phyloP scores from a whole-genome alignment of 73 alveolate species.

The Stentor coeruleus region DNA sequence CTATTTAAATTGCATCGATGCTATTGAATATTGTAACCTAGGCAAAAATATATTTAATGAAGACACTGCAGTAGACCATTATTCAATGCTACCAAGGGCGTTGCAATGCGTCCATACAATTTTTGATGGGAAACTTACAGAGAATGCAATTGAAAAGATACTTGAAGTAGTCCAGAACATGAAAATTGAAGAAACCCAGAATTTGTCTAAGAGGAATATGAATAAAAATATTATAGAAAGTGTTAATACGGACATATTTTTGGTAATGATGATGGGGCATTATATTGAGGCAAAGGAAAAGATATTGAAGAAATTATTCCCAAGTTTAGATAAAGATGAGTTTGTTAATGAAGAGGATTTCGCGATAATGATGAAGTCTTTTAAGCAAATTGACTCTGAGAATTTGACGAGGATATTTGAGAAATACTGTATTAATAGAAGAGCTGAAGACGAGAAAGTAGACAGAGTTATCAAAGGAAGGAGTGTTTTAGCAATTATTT shows the following conservation, averaged over 20 bases:
- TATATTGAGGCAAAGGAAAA: background rate
- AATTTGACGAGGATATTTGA: background rate
- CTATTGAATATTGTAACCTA: background rate
- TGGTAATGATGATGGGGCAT: background rate
- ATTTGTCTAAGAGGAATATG: background rate
- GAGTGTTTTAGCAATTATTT: background rate
- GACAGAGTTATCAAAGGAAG: background rate
- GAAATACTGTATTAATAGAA: background rate
- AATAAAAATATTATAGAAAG: background rate
- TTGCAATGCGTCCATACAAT: background rate
- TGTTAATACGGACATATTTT: background rate
- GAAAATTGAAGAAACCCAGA: background rate
- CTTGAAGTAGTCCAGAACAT: background rate
- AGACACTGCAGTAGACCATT: background rate
- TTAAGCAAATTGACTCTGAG: background rate
- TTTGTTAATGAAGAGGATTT: background rate
- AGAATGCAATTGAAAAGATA: background rate
- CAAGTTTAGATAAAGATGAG: background rate
- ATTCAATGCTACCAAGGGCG: background rate
- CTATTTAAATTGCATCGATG: background rate
- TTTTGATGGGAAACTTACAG: background rate
- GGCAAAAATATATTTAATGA: background rate
- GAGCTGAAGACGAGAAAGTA: background rate
- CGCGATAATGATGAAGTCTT: background rate
- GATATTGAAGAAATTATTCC: background rate